phyloP scores from a whole-genome alignment of 805 yeast species.

The Kodamaea jinghongensis region DNA sequence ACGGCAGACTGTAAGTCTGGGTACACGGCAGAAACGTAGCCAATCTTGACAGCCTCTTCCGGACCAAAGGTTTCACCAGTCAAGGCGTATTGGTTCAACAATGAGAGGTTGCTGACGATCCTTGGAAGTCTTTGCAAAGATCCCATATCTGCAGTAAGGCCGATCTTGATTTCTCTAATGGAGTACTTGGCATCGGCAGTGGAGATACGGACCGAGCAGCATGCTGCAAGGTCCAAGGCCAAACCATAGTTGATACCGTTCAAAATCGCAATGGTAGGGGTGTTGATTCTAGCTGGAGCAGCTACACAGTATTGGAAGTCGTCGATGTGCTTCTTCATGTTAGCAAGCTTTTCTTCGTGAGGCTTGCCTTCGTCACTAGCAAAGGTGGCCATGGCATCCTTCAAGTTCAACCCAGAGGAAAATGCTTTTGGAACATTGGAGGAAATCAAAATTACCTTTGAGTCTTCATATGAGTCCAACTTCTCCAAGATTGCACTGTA shows the following conservation, averaged over 20 bases:
- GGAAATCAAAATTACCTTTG: conserved; percentile 53
- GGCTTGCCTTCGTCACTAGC: conserved; percentile 4
- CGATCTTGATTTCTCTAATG: conserved; percentile 69
- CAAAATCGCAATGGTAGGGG: conserved; percentile 64
- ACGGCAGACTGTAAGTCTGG: conserved; percentile 50
- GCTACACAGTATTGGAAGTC: conserved; percentile 60
- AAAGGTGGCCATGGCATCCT: conserved; percentile 22
- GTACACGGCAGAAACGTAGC: conserved; percentile 49
- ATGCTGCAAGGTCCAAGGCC: conserved; percentile 63
- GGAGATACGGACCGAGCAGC: conserved; percentile 57
- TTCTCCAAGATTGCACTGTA: conserved; percentile 46
- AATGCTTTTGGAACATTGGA: conserved; percentile 57
- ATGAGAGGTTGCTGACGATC: conserved; percentile 52
- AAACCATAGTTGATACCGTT: conserved; percentile 68
- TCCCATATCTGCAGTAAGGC: conserved; percentile 79
- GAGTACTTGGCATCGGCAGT: conserved; percentile 51
- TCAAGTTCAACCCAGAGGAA: conserved; percentile 65
- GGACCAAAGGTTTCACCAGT: conserved; percentile 58
- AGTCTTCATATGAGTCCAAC: conserved; percentile 43
- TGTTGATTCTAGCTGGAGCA: conserved; percentile 44
- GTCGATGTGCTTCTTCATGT: conserved; percentile 36
- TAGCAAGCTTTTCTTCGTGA: conserved; percentile 22
- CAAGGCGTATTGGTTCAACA: conserved; percentile 57
- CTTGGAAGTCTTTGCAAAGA: conserved; percentile 64
- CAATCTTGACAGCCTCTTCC: conserved; percentile 54